A percentile compares a stretch with the other conserved stretches of the same genome.
phyloP scores from a whole-genome alignment of 441 rosid genomes.

The Gossypium gossypioides region DNA sequence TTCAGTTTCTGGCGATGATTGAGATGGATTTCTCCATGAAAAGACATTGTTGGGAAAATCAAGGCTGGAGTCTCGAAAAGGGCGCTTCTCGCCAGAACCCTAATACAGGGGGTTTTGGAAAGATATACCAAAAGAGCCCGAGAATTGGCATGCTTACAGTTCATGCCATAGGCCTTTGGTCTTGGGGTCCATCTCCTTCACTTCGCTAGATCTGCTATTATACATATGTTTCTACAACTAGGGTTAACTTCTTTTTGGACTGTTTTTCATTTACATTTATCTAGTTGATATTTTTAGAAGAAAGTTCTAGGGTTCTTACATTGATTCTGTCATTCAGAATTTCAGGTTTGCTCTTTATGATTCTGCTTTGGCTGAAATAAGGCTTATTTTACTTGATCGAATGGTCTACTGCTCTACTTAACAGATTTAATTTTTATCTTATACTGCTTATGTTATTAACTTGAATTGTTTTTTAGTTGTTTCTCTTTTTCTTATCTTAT shows the following conservation, averaged over 20 bases:
- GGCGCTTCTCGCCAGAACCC: constrained; percentile 27
- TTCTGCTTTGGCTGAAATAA: too few relatives aligned
- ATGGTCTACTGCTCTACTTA: too few relatives aligned
- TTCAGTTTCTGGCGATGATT: constrained; percentile 8
- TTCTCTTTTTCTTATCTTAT: not conserved
- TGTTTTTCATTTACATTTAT: not conserved
- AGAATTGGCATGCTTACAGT: constrained; percentile 36
- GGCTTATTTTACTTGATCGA: not conserved
- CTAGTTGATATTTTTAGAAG: not conserved
- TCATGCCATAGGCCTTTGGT: constrained; percentile 59
- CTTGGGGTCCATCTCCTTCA: constrained; percentile 24
- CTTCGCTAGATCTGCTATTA: constrained; percentile 14
- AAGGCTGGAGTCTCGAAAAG: constrained; percentile 53
- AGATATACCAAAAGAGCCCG: constrained; percentile 44
- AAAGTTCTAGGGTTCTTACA: not conserved
- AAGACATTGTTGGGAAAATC: constrained; percentile 25
- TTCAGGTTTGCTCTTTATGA: not conserved
- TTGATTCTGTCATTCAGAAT: not conserved
- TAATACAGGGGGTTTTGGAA: constrained; percentile 21
- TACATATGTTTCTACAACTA: not conserved
- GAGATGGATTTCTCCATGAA: constrained; percentile 12
- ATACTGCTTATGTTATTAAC: not conserved
- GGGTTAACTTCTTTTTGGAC: not conserved
- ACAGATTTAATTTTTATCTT: not conserved
- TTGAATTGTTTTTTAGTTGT: not conserved